Conservation (phyloP, 1,284 basidiomycete species). For the Leucoagaricus sp. region DNA sequence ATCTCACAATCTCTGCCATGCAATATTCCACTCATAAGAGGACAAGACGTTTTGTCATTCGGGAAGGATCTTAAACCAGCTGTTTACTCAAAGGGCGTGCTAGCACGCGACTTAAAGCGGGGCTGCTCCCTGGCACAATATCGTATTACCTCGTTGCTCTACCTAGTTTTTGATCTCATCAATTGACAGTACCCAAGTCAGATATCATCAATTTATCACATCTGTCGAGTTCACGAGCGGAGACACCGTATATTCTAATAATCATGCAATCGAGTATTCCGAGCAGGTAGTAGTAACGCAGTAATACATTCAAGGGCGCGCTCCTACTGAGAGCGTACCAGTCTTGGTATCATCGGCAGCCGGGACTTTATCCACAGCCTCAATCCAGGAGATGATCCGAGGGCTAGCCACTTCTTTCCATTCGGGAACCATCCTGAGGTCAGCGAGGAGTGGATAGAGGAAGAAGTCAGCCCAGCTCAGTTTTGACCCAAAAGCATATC, state of each 20-base stretch:
- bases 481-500: slow-evolving; percentile 25
- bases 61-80: no score
- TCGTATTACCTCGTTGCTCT: not conserved
- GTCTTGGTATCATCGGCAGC: slow-evolving; percentile 24
- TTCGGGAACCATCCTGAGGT: slow-evolving; percentile 27
- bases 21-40: no score
- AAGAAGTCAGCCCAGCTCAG: slow-evolving; percentile 33
- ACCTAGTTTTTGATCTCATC: not conserved
- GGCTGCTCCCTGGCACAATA: not conserved
- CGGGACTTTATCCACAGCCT: slow-evolving; percentile 26
- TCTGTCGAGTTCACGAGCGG: not conserved
- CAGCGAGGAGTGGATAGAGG: slow-evolving; percentile 28
- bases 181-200: not conserved
- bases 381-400: slow-evolving; percentile 24
- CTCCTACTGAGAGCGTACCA: slow-evolving; percentile 27
- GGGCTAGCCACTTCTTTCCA: slow-evolving; percentile 22
- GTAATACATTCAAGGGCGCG: slow-evolving; percentile 19
- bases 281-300: not conserved
- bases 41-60: no score
- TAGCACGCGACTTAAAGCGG: no score
- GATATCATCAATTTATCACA: no score
- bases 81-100: no score
- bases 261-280: no score
- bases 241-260: not conserved
- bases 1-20: no score